Evolutionary conservation across 805 yeast genomes (phyloP), one percentile per base, ranked within the genome.

Genomic region (Wickerhamiella domercqiae): DNA sequence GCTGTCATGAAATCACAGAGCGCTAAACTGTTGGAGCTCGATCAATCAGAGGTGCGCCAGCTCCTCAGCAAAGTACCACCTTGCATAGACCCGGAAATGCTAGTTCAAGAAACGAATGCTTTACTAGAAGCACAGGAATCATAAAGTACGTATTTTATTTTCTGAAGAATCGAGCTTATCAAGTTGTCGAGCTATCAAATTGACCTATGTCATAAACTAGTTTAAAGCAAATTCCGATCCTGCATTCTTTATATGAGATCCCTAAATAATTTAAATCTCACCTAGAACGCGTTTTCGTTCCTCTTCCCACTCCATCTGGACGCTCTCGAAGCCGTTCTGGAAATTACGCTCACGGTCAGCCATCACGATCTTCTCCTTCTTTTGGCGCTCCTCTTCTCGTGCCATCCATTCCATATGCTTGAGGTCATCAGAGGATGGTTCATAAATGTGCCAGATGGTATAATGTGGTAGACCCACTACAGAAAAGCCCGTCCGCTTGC

Each of bases 371-470:
- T 49, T 52, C 39, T 63, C 64, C 39, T 47, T 44, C 32, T 58
- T 60, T 36, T 51, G 52, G 13, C 62, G 54, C 43, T 58, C 52
- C 39, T 61, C 62, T 43, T 63, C 65, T 38, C 56, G 55, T 11
- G 62, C 64, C 67, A 62, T 62, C 57, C 62, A 60, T 41, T 58
- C 61, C 65, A 63, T 63, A 52, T 80, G 84, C 57, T 76, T 73
- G 60, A 87, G 65, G 64, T 87, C 98, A 57, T 87, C 97, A 18
- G 77, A 71, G 6, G 93, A 78, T 15, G 98, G 98, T 63, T 87
- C 97, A 59, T 87, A 87, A 45, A 86, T 78, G 57, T 84, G 96
- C 97, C 98, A 87, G 40, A 87, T 79, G 29, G 84, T 93, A 56
- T 87, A 87, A 60, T 90, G 96, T 7, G 97, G 96, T 49, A 87